Evolutionary conservation across 2,329 filamentous ascomycete species (phyloP), one percentile per base, ranked within the genome.

Genomic region (Colletotrichum paranaense): DNA sequence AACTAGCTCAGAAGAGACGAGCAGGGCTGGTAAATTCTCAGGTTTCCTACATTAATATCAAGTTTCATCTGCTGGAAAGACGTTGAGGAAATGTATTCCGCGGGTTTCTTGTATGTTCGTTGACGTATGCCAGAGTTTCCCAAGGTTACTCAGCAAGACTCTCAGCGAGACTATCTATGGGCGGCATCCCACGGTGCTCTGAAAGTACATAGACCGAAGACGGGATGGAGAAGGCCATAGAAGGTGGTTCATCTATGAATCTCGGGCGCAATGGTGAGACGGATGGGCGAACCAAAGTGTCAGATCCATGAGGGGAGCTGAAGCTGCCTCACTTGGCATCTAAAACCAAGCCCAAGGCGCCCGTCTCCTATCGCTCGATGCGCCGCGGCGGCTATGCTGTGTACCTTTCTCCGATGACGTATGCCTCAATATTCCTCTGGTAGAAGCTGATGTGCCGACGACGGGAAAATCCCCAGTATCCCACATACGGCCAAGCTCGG

Each of bases 181-280:
- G 42, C 59, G 53, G 53, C 26, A 55, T 56, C 14, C 30, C 46
- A 42, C 63, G 22, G 30, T 24, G 14, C 16, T 53, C n/a, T 55
- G 42, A 12, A 46, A 62, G 28, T 32, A 53, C 59, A 30, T 53
- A n/a, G 30, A 28, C 66, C 59, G 59, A 56, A 72, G 55, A 69
- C 53, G 53, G 38, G 70, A 72, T 22, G 70, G 62, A 14, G 70
- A 57, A 62, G 62, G 53, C 65, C 53, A 69, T 49, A 59, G 22
- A 35, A 69, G 14, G 22, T 30, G 30, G 59, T 55, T 69, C 66
- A 24, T 68, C 66, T 46, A 55, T 67, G 66, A 30, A 49, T 12
- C 24, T 14, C n/a, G 14, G 42, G 58, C 35, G 24, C 26, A 8
- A 32, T 60, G 58, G 53, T 60, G 66, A 64, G 70, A 69, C 59